Base-by-base conservation (phyloP, 164 flowering plant species). In the Liquidambar formosana region DNA sequence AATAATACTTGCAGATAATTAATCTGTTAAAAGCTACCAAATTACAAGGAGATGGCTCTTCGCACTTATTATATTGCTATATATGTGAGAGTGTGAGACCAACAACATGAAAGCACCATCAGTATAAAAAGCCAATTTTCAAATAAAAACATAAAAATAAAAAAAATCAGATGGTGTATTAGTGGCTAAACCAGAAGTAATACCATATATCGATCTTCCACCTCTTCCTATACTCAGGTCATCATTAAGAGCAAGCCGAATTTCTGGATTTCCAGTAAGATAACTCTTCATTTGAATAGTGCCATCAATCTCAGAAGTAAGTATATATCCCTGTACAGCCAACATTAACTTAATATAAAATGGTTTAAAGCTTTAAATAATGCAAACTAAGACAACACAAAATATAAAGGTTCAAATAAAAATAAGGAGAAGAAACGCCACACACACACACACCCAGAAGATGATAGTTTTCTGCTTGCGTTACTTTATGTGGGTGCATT, bases 281-380 rank as follows among this genome's bases (percentile, higher is more conserved):
- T 89, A 95, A 74, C 97, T 93, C 85, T 95, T 95, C 99, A 93
- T 93, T 83, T 93, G 96, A 75, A 95, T 95, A 61, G 99, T 93
- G 11, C 99, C 99, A 82, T 95, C 97, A 74, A 95, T 95, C 86
- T 95, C 99, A 63, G 99, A 95, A 53, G 97, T 95, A 67, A 95
- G 81, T 69, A 95, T 90, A 64, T 93, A 93, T 21, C 97, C 99
- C 99, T 95, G 89, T 73, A 54, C 41, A 64, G 67, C 57, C 51
- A 73, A 69, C 58, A 73, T 26, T 15, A 64, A 26, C 62, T 73
- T n/a, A n/a, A 53, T 63, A 57, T 8, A 65, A 4, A 19, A 22
- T 9, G 75, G 41, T 33, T 33, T 88, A 93, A 75, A 95, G 88
- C 84, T 91, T 93, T 97, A 91, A 91, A 82, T 93, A 97, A 72